phyloP scores from a whole-genome alignment of 2,329 filamentous ascomycete genomes.

The Pseudogymnoascus sp. region DNA sequence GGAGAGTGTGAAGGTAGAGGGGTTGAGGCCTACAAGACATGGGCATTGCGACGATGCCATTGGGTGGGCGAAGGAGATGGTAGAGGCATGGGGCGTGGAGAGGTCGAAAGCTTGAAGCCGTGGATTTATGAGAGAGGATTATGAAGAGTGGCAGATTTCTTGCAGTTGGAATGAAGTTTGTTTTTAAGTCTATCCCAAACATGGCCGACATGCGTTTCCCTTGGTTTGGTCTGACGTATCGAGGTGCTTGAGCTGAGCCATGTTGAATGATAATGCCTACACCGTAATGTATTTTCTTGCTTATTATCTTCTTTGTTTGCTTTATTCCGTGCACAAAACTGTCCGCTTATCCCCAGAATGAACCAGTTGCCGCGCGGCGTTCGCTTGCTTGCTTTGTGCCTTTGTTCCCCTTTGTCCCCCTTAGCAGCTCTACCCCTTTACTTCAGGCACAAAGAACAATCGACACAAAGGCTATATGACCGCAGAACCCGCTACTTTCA shows the following conservation, averaged over 20 bases:
- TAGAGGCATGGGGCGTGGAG: conserved; percentile 11
- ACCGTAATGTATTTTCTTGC: too few relatives aligned
- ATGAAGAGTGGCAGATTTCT: not conserved
- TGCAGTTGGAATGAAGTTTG: not conserved
- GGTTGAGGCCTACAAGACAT: conserved; percentile 18
- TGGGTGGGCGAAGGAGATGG: conserved; percentile 20
- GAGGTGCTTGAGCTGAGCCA: too few relatives aligned
- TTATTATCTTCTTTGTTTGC: not conserved
- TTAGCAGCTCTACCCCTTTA: not conserved
- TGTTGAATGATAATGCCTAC: too few relatives aligned
- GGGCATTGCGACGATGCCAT: conserved; percentile 21
- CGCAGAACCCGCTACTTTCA: not conserved
- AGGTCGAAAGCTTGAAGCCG: not conserved
- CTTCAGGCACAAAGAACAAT: not conserved
- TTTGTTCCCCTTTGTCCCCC: not conserved
- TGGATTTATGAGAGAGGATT: not conserved
- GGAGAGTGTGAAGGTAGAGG: conserved; percentile 17
- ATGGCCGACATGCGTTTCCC: too few relatives aligned
- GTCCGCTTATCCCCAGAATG: not conserved
- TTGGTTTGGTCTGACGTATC: too few relatives aligned
- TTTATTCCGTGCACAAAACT: not conserved
- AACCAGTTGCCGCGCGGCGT: not conserved
- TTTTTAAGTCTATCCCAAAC: not conserved
- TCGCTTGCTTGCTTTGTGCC: not conserved
- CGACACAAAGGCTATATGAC: not conserved